phyloP scores from a whole-genome alignment of 2,329 filamentous ascomycete species.

The Diaporthe sp. region DNA sequence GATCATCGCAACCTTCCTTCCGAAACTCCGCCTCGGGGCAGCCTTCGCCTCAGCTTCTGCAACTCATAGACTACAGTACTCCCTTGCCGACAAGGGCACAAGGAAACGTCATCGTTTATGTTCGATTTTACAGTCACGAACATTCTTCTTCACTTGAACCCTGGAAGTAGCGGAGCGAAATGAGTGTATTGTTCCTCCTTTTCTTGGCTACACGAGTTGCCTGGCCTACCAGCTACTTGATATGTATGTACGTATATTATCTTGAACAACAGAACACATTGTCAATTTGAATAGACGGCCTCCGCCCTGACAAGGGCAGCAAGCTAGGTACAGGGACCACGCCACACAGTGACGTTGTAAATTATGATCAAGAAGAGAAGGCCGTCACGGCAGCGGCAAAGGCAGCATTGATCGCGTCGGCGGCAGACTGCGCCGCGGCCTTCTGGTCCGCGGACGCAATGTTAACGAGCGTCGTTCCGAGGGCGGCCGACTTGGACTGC shows the following conservation, averaged over 20 bases:
- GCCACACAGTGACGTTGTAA: background rate
- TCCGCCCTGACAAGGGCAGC: background rate
- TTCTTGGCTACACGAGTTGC: constrained; percentile 1
- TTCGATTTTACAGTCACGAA: background rate
- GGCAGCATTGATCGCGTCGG: constrained; percentile 28
- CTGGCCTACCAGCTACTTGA: constrained; percentile 6
- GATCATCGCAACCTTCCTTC: constrained; percentile 5
- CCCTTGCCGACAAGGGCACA: background rate
- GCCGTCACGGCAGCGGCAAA: constrained; percentile 35
- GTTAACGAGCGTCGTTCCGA: constrained; percentile 32
- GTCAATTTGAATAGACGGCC: constrained; percentile 2
- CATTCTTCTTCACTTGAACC: no score
- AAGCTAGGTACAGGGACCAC: background rate
- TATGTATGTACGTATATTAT: constrained; percentile 18
- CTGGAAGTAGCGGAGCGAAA: background rate
- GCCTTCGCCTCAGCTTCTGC: background rate
- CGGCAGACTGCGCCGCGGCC: constrained; percentile 22
- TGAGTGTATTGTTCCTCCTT: constrained; percentile 30
- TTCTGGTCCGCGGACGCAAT: constrained; percentile 37
- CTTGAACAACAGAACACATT: constrained; percentile 11
- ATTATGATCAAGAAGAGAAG: constrained; percentile 33
- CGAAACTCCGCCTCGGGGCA: constrained; percentile 18
- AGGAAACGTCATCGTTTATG: background rate
- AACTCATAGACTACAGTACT: no score
- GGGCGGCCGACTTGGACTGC: constrained; percentile 35